Evolutionary conservation across 2,329 filamentous ascomycete species (phyloP).

Genomic region (Fusarium proliferatum): DNA sequence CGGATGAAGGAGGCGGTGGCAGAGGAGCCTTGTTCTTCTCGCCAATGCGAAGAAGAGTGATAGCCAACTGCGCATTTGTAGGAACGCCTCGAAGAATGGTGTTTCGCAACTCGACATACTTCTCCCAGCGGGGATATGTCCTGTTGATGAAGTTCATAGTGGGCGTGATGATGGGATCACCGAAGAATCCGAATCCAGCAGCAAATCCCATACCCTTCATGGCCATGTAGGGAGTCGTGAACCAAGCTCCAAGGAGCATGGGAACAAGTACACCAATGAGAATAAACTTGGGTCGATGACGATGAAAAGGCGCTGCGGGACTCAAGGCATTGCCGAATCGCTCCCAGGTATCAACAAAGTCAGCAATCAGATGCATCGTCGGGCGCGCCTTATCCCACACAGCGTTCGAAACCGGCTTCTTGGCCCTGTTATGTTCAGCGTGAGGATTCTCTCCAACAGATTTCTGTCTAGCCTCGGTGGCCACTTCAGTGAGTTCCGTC

Average conservation of each 20-base stretch:
- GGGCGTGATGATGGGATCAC: conserved; percentile 76
- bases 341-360: conserved; percentile 63
- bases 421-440: conserved; percentile 74
- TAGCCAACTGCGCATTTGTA: conserved; percentile 84
- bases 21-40: conserved; percentile 84
- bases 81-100: conserved; percentile 84
- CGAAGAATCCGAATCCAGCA: conserved; percentile 82
- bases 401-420: conserved; percentile 78
- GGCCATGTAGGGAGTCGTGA: conserved; percentile 68
- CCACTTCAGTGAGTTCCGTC: conserved; percentile 51
- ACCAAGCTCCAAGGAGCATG: conserved; percentile 62
- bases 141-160: conserved; percentile 69
- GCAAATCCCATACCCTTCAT: conserved; percentile 74
- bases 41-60: conserved; percentile 84
- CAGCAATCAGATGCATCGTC: conserved; percentile 69
- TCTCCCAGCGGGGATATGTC: conserved; percentile 77
- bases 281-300: conserved; percentile 62
- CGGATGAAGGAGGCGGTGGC: conserved; percentile 64
- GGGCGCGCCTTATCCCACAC: conserved; percentile 83
- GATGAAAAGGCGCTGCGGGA: conserved; percentile 72
- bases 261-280: conserved; percentile 65
- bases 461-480: conserved; percentile 55
- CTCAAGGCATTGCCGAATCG: conserved; percentile 66
- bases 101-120: conserved; percentile 77
- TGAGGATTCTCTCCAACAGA: conserved; percentile 59